Percentiles rank a stretch among this genome's conserved stretches.
Evolutionary conservation across 176 grass and related monocot genomes (phyloP).

Genomic region (Tuctoria greenei): DNA sequence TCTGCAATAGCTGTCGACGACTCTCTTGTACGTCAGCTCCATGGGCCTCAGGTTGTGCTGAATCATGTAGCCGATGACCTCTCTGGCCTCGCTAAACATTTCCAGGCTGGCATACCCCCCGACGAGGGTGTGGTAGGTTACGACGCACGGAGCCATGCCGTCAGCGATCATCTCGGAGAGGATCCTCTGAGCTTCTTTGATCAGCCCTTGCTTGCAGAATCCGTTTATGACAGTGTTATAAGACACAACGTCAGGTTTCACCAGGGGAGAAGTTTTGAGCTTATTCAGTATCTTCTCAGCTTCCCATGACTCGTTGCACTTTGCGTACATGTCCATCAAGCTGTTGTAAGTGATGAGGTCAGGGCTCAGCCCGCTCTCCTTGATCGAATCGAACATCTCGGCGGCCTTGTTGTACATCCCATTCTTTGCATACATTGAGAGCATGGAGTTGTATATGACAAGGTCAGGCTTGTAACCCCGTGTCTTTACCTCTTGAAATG

Average conservation of each 20-base stretch:
- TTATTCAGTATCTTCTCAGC: constrained; percentile 73
- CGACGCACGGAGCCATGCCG: constrained; percentile 56
- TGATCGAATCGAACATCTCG: constrained; percentile 57
- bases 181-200: constrained; percentile 78
- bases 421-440: constrained; percentile 75
- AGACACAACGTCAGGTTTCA: constrained; percentile 76
- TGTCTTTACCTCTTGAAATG: constrained; percentile 70
- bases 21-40: constrained; percentile 73
- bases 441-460: constrained; percentile 83
- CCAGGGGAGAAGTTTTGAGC: constrained; percentile 49
- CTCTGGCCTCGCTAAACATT: constrained; percentile 73
- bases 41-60: constrained; percentile 64
- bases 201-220: constrained; percentile 89
- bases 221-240: constrained; percentile 97
- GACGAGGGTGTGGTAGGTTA: constrained; percentile 80
- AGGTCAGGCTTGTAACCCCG: constrained; percentile 84
- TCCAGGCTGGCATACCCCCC: constrained; percentile 64
- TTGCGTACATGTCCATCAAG: constrained; percentile 91
- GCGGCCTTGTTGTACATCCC: constrained; percentile 62
- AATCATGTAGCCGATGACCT: constrained; percentile 86
- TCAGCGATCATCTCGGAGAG: constrained; percentile 72
- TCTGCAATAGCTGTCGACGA: constrained; percentile 71
- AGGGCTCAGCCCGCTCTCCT: constrained; percentile 56
- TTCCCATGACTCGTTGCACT: constrained; percentile 71
- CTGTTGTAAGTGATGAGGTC: constrained; percentile 85